Base-by-base conservation (phyloP, 176 grass and related monocot genomes). In the Oryza glumipatula region DNA sequence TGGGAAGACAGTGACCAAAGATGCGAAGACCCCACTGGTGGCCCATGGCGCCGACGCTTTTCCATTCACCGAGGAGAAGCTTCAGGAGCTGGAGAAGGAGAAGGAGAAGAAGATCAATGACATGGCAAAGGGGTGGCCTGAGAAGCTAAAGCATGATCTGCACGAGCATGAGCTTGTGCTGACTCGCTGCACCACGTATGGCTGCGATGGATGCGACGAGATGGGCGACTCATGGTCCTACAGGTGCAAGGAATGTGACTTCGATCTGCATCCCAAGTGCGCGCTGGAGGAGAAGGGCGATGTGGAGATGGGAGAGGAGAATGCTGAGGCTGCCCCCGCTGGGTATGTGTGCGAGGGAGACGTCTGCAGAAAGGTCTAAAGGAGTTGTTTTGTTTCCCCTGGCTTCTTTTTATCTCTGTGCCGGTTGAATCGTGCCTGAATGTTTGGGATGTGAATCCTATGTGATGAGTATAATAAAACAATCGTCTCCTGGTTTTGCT, bases 111-210 rank as follows among this genome's bases (percentile, higher is more conserved):
- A 88, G 67, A 49, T 80, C 11, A 85, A 93, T n/a, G 88, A 93
- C 24, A 81, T 86, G 78, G 92, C 82, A 0, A 88, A 94, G 61
- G 73, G 71, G 65, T 93, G 87, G 91, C 93, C 96, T 73, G 86
- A 93, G 72, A 93, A 88, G 78, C 11, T 95, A 77, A 89, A 95
- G 76, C 92, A 95, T 68, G 60, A 78, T 64, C 85, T 94, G 30
- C 92, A 98, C 26, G 82, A 79, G 72, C 95, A 98, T 46, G 95
- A 95, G 41, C 91, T 98, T 32, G 70, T 88, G 32, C 87, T 95
- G 79, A 76, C 56, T 6, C 83, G 83, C 14, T 36, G 78, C 19
- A 28, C 17, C 28, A 72, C 67, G 0, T 94, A 74, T 7, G 11
- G n/a, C 49, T 96, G 94, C 4, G 84, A 89, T 5, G 77, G 61